Conservation (phyloP, 2,329 filamentous ascomycete genomes). For the Huntiella bhutanensis region DNA sequence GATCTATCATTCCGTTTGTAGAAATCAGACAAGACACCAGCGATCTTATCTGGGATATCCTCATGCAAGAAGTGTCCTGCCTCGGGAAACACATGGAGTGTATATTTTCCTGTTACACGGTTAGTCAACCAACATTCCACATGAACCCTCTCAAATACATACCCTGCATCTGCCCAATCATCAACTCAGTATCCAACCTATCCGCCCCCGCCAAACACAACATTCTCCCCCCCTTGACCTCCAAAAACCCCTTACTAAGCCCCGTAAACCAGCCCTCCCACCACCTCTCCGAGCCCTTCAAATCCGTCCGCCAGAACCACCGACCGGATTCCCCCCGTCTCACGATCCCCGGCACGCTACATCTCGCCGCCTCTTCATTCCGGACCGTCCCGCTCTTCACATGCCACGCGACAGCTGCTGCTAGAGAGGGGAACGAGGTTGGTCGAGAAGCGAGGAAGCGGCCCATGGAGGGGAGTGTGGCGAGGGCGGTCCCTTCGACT, state of each 20-base stretch:
- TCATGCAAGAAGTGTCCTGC: slow-evolving; percentile 96
- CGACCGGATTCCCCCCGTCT: slow-evolving; percentile 26
- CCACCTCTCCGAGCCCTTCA: slow-evolving; percentile 67
- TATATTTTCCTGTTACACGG: slow-evolving; percentile 55
- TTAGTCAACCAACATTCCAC: background rate
- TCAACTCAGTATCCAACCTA: slow-evolving; percentile 73
- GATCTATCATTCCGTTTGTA: slow-evolving; percentile 79
- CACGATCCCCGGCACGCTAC: slow-evolving; percentile 69
- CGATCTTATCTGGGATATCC: slow-evolving; percentile 79
- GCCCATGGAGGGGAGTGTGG: slow-evolving; percentile 86
- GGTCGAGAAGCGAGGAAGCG: slow-evolving; percentile 74
- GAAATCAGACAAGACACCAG: slow-evolving; percentile 71
- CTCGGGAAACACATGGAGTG: slow-evolving; percentile 82
- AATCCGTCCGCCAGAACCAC: slow-evolving; percentile 75
- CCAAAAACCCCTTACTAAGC: slow-evolving; percentile 72
- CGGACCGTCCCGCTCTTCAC: slow-evolving; percentile 72
- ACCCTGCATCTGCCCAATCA: slow-evolving; percentile 96
- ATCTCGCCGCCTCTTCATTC: slow-evolving; percentile 63
- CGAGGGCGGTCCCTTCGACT: slow-evolving; percentile 88
- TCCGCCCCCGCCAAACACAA: slow-evolving; percentile 78
- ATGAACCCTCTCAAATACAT: slow-evolving; percentile 13
- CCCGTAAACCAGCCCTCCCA: slow-evolving; percentile 92
- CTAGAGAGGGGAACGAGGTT: slow-evolving; percentile 53
- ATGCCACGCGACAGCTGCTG: slow-evolving; percentile 84
- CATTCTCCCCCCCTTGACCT: slow-evolving; percentile 64